Base-by-base conservation (phyloP, 2,329 filamentous ascomycete species). In the Alternaria brassicicola region DNA sequence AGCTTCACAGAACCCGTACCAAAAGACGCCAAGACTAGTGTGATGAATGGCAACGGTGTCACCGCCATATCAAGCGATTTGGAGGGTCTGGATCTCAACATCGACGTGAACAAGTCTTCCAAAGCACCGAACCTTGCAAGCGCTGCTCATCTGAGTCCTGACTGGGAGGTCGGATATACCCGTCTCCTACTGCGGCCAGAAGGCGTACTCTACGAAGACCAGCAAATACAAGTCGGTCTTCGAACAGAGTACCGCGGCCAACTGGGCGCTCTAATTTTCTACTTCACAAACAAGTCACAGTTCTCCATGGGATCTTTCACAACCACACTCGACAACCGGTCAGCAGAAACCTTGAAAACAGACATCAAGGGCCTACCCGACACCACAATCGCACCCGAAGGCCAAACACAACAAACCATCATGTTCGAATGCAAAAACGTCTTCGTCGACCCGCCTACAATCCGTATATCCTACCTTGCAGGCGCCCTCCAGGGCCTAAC, bases 241-340 rank as follows among this genome's bases (percentile, higher is more conserved):
- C 89, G 95, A 33, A 96, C 93, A 9, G 95, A 99, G 78, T 99
- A 97, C 76, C 89, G 95, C 59, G 91, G 89, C n/a, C 92, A 97
- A 74, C 89, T 97, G 81, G 95, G 95, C 39, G 97, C 95, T 70
- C 82, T 99, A 62, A 98, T 99, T 70, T 81, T 97, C 50, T 99
- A 98, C 78, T 97, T 98, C 76, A 91, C 89, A 61, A 99, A 99
- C 83, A 97, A 97, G 80, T 93, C 92, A 1, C 88, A 92, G 0
- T 89, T 90, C 35, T 81, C 90, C 0, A 90, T 99, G 69, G 90
- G 88, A 52, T 97, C 93, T 0, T 96, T 99, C 75, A 98, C 95
- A 0, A 98, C 95, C 1, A 96, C 94, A 0, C 81, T 98, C 46
- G 93, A 98, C 74, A 88, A 96, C 63, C 81, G 79, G 17, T 82